Evolutionary conservation across 441 rosid genomes (phyloP).

Genomic region (Gossypium gossypioides): DNA sequence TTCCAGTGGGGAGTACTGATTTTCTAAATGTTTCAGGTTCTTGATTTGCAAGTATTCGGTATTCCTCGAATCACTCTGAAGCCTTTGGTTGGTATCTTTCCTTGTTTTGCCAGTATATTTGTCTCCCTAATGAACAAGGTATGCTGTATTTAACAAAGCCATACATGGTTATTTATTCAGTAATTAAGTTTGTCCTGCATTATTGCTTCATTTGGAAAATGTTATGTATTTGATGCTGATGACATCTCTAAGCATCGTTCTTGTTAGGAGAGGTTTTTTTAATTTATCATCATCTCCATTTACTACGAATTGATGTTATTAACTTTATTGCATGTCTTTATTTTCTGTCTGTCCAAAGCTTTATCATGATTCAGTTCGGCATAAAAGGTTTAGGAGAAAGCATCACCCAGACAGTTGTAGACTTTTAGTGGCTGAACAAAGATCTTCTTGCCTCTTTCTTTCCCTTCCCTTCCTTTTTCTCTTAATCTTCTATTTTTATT

Average conservation of each 20-base stretch:
- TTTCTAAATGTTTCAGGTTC: conserved; percentile 30
- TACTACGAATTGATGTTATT: neutral
- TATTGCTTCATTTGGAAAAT: neutral
- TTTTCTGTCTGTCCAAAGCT: neutral
- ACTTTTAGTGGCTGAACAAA: neutral
- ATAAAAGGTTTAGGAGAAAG: neutral
- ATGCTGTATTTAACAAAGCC: neutral
- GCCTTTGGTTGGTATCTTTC: conserved; percentile 48
- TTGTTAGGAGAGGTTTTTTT: neutral
- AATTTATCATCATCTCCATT: neutral
- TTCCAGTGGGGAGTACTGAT: conserved; percentile 10
- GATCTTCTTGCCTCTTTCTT: neutral
- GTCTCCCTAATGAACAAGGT: conserved; percentile 62
- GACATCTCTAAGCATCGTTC: neutral
- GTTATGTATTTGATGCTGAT: neutral
- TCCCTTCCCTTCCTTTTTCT: neutral
- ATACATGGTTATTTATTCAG: neutral
- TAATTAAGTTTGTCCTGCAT: neutral
- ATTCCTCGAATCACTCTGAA: conserved; percentile 51
- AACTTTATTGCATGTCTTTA: neutral
- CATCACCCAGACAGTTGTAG: neutral
- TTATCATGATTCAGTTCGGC: neutral
- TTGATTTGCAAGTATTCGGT: conserved; percentile 56
- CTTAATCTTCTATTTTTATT: conserved; percentile 3
- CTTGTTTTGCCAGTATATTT: conserved; percentile 51